Evolutionary conservation across 768 basidiomycete species (phyloP).

Genomic region (Boletus patriciae): DNA sequence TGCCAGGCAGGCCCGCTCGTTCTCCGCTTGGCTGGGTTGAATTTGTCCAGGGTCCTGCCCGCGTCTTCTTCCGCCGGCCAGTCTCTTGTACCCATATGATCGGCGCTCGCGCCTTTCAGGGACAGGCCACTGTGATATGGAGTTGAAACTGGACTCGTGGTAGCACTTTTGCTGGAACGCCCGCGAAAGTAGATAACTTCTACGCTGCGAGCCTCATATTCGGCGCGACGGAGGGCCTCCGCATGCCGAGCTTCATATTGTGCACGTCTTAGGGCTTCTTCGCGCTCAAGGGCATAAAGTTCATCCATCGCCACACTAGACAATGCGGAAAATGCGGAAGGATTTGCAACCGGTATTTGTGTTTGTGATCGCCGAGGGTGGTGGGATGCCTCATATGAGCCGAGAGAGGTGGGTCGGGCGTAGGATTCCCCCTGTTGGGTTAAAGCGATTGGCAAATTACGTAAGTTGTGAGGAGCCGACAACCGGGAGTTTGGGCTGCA

Average conservation of each 20-base stretch:
- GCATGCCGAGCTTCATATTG: constrained; percentile 81
- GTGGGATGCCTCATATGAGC: constrained; percentile 43
- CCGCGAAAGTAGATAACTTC: constrained; percentile 42
- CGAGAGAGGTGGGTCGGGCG: constrained; percentile 53
- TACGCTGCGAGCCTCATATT: constrained; percentile 55
- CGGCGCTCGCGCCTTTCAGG: constrained; percentile 31
- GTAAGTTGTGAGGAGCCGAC: constrained; percentile 30
- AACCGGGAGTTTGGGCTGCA: constrained; percentile 30
- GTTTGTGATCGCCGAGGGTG: constrained; percentile 31
- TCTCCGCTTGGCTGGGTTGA: constrained; percentile 40
- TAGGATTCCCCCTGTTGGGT: constrained; percentile 51
- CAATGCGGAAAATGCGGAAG: constrained; percentile 62
- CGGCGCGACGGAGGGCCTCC: constrained; percentile 63
- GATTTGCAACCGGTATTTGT: constrained; percentile 31
- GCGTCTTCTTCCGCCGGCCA: constrained; percentile 30
- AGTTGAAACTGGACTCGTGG: constrained; percentile 61
- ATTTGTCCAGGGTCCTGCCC: constrained; percentile 26
- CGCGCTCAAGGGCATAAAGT: constrained; percentile 82
- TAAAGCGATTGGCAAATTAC: constrained; percentile 23
- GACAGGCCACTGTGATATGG: constrained; percentile 33
- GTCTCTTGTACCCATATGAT: constrained; percentile 46
- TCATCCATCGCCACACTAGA: constrained; percentile 85
- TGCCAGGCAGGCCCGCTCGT: constrained; percentile 59
- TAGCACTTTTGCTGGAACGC: constrained; percentile 59
- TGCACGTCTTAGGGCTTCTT: constrained; percentile 81